Percentiles rank a stretch among this genome's conserved stretches.
Evolutionary conservation across 306 rosid species (phyloP).

Genomic region (Dalbergia cultrata): DNA sequence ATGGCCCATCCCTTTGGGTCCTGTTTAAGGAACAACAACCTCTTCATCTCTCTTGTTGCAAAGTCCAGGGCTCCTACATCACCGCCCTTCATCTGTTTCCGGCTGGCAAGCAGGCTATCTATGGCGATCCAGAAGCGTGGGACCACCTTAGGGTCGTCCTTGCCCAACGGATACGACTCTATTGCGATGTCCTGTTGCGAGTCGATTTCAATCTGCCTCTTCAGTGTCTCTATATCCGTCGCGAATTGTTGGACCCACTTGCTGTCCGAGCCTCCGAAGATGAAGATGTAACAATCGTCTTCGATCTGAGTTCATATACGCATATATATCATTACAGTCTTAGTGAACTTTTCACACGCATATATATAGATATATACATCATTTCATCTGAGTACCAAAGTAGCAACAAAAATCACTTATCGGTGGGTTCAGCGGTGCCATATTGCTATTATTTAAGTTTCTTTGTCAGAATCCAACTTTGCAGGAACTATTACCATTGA

Average conservation of each 20-base stretch:
- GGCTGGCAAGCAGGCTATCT: constrained; percentile 33
- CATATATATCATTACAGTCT: background rate
- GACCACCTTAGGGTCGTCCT: constrained; percentile 6
- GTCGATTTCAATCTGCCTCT: background rate
- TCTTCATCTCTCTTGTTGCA: constrained; percentile 35
- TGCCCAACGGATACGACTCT: constrained; percentile 39
- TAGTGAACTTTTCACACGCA: too few relatives aligned
- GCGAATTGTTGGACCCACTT: constrained; percentile 31
- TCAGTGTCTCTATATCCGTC: background rate
- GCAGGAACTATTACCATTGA: too few relatives aligned
- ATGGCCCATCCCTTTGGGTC: constrained; percentile 45
- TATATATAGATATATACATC: background rate
- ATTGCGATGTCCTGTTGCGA: constrained; percentile 24
- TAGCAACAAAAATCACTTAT: background rate
- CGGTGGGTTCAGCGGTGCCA: background rate
- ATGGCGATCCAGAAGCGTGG: constrained; percentile 39
- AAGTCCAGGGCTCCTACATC: constrained; percentile 10
- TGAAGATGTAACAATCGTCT: constrained; percentile 41
- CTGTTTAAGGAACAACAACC: constrained; percentile 39
- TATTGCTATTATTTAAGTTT: too few relatives aligned
- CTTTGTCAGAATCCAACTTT: too few relatives aligned
- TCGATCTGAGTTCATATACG: constrained; percentile 23
- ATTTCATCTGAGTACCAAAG: background rate
- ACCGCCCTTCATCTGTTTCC: constrained; percentile 27
- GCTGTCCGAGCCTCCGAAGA: constrained; percentile 41